A percentile compares a stretch with the other conserved stretches of the same genome.
These are phyloP conservation scores for Backusella tuberculispora DNA, from an alignment of 192 early-diverging fungal species.

Conservation along the genomic window DNA sequence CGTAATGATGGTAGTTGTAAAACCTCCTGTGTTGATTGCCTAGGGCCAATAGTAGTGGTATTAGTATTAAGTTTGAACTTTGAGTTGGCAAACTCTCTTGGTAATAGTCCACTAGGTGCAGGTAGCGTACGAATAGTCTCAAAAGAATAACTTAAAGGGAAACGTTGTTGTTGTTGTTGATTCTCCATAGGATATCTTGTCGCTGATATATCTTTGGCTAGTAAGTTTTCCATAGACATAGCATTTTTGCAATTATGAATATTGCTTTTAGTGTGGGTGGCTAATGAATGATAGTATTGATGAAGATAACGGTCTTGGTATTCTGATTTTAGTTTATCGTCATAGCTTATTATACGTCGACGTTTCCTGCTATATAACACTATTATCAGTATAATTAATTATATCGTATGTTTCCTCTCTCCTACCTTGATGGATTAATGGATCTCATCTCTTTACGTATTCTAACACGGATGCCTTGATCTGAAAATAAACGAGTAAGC, in stretches of 20 bases:
- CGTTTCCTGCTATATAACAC: slow-evolving; percentile 7
- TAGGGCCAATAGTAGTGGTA: neutral
- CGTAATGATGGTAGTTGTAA: neutral
- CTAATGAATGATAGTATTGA: neutral
- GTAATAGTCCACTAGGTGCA: neutral
- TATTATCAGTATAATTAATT: neutral
- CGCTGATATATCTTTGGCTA: neutral
- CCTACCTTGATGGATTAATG: slow-evolving; percentile 3
- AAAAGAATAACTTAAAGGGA: neutral
- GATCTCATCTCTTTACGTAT: slow-evolving; percentile 75
- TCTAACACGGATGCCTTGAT: slow-evolving; percentile 91
- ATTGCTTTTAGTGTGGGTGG: neutral
- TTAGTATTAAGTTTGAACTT: too few species aligned
- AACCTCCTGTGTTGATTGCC: neutral
- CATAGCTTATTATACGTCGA: neutral
- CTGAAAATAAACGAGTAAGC: slow-evolving; percentile 86
- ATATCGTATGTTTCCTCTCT: neutral
- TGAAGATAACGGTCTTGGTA: neutral
- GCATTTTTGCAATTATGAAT: neutral
- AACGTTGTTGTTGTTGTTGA: too few species aligned
- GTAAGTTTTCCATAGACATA: slow-evolving; percentile 25
- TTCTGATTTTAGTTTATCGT: slow-evolving; percentile 9
- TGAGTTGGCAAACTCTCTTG: neutral
- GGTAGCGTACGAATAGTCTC: neutral
- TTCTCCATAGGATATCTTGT: neutral